Conservation (phyloP, 306 rosid species). For the Phaseolus lunatus region DNA sequence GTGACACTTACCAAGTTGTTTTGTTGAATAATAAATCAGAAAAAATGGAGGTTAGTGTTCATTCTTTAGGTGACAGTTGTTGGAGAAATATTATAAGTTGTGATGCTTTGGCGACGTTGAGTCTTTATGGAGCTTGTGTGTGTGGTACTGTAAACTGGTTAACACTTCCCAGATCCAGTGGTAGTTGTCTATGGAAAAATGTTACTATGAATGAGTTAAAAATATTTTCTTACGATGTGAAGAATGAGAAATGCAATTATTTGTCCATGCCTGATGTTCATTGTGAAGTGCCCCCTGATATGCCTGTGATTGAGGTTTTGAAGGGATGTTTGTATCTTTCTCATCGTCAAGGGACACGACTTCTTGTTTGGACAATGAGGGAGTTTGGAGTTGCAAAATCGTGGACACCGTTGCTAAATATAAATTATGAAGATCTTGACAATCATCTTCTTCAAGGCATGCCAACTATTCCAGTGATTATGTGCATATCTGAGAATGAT, state of each 20-base stretch:
- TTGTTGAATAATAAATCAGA: background rate
- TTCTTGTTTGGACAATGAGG: background rate
- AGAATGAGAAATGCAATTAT: background rate
- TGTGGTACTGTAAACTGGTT: background rate
- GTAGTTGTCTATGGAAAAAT: background rate
- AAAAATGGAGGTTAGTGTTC: background rate
- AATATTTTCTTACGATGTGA: background rate
- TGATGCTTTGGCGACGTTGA: background rate
- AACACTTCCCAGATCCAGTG: background rate
- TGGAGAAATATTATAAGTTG: background rate
- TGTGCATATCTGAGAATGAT: background rate
- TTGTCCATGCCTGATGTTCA: background rate
- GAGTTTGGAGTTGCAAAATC: background rate
- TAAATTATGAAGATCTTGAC: background rate
- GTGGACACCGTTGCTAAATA: background rate
- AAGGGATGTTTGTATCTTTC: background rate
- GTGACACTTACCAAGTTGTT: background rate
- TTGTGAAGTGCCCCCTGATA: background rate
- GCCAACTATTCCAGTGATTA: background rate
- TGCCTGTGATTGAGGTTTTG: background rate
- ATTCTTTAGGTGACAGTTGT: background rate
- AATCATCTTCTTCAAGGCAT: background rate
- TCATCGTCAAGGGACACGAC: background rate
- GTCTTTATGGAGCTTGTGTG: background rate
- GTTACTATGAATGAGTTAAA: background rate